These are phyloP conservation scores for Mucor velutinosus DNA, from an alignment of 371 early-diverging fungal species.

Conservation along the genomic window DNA sequence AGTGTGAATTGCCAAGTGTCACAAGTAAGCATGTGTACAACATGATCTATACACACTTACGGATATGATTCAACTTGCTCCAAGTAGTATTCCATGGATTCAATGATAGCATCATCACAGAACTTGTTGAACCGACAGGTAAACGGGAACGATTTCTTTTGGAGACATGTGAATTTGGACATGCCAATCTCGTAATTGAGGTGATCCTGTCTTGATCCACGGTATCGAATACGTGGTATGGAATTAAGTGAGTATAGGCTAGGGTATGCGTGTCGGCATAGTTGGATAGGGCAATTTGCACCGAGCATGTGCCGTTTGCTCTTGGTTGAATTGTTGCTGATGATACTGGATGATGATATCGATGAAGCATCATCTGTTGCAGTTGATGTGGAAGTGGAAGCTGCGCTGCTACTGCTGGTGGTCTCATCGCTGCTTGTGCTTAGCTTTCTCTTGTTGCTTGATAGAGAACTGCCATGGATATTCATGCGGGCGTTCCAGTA, in stretches of 20 bases:
- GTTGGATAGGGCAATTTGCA: constrained; percentile 13
- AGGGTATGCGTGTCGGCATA: constrained; percentile 31
- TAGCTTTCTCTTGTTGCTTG: background rate
- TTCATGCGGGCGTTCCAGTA: constrained; percentile 26
- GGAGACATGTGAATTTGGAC: constrained; percentile 30
- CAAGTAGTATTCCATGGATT: constrained; percentile 17
- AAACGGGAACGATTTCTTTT: constrained; percentile 12
- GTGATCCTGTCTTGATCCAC: constrained; percentile 22
- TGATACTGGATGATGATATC: background rate
- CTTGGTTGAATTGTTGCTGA: background rate
- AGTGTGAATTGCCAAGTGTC: background rate
- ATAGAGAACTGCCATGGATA: background rate
- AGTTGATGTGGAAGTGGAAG: background rate
- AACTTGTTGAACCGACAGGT: constrained; percentile 26
- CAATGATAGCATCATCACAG: constrained; percentile 15
- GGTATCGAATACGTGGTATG: constrained; percentile 30
- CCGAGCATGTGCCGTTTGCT: constrained; percentile 13
- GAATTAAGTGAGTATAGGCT: constrained; percentile 21
- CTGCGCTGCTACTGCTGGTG: background rate
- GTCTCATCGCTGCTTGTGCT: background rate
- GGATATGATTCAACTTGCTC: constrained; percentile 38
- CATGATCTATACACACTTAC: constrained; percentile 20
- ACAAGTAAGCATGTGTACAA: background rate
- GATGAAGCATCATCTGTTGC: background rate
- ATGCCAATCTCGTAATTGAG: constrained; percentile 32